These are phyloP conservation scores for Puccinia novopanici DNA, from an alignment of 1,284 basidiomycete genomes.

Conservation along the genomic window DNA sequence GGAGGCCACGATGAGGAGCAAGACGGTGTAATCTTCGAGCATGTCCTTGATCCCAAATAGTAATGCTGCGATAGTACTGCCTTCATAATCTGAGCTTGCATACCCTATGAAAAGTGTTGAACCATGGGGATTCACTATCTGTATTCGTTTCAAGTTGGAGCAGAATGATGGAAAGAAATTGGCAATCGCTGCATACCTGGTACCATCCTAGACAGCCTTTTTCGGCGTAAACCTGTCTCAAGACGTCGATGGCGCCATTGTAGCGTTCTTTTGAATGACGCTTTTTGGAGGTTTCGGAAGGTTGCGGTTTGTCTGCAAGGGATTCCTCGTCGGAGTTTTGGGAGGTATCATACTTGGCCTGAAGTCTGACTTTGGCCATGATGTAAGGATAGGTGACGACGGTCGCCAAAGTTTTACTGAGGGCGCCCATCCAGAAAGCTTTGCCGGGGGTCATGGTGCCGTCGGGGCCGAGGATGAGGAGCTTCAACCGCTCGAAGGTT, in stretches of 20 bases:
- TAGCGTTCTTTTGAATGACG: conserved; percentile 61
- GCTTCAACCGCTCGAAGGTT: conserved; percentile 87
- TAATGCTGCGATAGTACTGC: conserved; percentile 74
- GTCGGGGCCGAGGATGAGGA: conserved; percentile 61
- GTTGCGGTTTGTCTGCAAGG: conserved; percentile 42
- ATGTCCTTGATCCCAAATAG: conserved; percentile 50
- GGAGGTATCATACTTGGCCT: conserved; percentile 65
- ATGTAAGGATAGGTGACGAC: conserved; percentile 71
- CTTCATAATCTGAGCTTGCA: conserved; percentile 86
- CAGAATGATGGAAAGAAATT: background rate
- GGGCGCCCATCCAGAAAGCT: conserved; percentile 84
- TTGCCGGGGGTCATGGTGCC: conserved; percentile 75
- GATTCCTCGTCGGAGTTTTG: conserved; percentile 43
- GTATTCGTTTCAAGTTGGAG: too few relatives aligned
- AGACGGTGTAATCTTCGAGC: conserved; percentile 48
- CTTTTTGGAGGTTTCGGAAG: conserved; percentile 35
- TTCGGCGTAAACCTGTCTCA: conserved; percentile 72
- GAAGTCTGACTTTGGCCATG: conserved; percentile 96
- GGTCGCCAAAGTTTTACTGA: conserved; percentile 94
- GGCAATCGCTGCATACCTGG: conserved; percentile 64
- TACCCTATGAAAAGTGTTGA: conserved; percentile 65
- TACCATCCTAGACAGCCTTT: conserved; percentile 81
- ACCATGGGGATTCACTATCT: background rate
- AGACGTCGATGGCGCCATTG: conserved; percentile 74
- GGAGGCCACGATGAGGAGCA: conserved; percentile 40